A percentile compares a stretch with the other conserved stretches of the same genome.
Evolutionary conservation across 106 monocot genomes (phyloP).

Genomic region (Dendrobium nobile): DNA sequence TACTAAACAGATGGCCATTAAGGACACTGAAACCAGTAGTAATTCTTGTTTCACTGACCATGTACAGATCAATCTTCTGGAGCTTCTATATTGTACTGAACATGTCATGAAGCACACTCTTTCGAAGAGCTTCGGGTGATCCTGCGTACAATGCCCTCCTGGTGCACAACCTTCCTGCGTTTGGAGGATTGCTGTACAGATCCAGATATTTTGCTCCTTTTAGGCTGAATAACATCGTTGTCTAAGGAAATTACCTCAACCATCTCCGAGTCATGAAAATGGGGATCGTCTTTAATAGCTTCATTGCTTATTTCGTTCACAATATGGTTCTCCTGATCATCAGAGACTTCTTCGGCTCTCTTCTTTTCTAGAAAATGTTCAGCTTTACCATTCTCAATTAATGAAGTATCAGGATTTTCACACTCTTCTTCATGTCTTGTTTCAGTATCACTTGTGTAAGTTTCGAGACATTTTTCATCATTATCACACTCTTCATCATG

Average conservation of each 20-base stretch:
- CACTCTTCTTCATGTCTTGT: neutral
- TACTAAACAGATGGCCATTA: too few species aligned
- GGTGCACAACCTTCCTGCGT: neutral
- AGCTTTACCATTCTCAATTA: neutral
- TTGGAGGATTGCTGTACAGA: neutral
- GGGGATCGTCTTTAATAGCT: neutral
- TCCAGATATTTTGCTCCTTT: neutral
- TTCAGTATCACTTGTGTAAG: neutral
- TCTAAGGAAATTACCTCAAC: neutral
- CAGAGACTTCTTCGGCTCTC: neutral
- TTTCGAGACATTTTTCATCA: neutral
- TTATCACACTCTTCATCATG: neutral
- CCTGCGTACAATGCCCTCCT: neutral
- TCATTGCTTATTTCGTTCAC: neutral
- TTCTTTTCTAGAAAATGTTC: neutral
- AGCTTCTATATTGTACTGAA: neutral
- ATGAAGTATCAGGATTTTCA: neutral
- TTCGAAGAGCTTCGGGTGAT: slow-evolving; percentile 3
- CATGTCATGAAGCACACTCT: neutral
- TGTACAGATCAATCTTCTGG: too few species aligned
- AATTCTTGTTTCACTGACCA: too few species aligned
- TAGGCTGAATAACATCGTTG: neutral
- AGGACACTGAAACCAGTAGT: too few species aligned
- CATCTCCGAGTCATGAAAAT: neutral
- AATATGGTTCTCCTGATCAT: neutral